These are phyloP conservation scores for Fusarium acutatum DNA, from an alignment of 2,329 filamentous ascomycete species.

Conservation along the genomic window DNA sequence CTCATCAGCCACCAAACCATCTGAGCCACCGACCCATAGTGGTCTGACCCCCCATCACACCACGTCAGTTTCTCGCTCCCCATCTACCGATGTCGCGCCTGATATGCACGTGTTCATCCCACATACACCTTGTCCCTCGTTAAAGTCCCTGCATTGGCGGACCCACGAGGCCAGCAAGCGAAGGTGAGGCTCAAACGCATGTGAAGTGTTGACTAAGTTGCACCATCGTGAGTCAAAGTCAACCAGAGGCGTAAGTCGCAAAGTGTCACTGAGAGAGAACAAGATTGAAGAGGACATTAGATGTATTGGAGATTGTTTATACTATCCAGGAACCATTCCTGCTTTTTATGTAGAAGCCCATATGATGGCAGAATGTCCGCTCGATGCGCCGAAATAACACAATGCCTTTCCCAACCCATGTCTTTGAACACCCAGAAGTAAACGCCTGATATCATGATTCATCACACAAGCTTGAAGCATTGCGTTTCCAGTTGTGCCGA, in stretches of 20 bases:
- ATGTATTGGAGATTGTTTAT: constrained; percentile 39
- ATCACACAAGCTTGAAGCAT: constrained; percentile 32
- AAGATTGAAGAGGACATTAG: constrained; percentile 25
- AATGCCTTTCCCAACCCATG: constrained; percentile 10
- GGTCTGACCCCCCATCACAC: constrained; percentile 28
- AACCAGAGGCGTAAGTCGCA: background rate
- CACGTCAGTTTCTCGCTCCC: constrained; percentile 20
- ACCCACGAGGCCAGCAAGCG: background rate
- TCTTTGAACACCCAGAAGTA: constrained; percentile 33
- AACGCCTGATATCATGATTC: constrained; percentile 42
- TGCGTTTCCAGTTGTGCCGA: constrained; percentile 14
- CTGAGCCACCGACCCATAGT: constrained; percentile 39
- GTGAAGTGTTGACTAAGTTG: background rate
- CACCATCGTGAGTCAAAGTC: background rate
- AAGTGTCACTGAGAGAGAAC: background rate
- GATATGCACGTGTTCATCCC: constrained; percentile 17
- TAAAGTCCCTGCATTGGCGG: constrained; percentile 20
- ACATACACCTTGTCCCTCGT: background rate
- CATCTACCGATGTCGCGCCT: constrained; percentile 20
- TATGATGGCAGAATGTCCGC: constrained; percentile 18
- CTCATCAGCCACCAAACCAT: constrained; percentile 25
- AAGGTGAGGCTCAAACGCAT: background rate
- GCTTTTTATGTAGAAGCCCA: constrained; percentile 21
- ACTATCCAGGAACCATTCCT: constrained; percentile 29
- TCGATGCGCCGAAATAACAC: constrained; percentile 26